These are phyloP conservation scores for Vitis labrusca DNA, from an alignment of 164 flowering plant species.

Conservation along the genomic window DNA sequence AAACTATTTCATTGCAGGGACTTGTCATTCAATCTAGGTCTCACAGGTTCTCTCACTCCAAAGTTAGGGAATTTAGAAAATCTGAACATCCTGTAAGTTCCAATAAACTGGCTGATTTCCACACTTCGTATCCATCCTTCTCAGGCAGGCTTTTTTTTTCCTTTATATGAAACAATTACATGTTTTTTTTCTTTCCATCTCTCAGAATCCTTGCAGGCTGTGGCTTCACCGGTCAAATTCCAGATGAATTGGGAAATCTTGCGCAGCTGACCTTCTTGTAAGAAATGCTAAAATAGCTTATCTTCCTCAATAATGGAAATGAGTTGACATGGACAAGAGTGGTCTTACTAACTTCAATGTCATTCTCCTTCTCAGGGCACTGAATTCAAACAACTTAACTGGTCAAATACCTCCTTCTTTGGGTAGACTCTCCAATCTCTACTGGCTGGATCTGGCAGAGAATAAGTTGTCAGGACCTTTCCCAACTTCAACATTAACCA, in stretches of 20 bases:
- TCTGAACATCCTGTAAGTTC: constrained; percentile 67
- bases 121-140: neutral
- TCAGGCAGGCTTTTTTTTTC: neutral
- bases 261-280: constrained; percentile 73
- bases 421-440: constrained; percentile 73
- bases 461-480: constrained; percentile 74
- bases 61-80: constrained; percentile 59
- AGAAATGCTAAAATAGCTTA: constrained; percentile 18
- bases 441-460: constrained; percentile 93
- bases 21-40: constrained; percentile 69
- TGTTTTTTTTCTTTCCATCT: neutral
- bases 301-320: neutral
- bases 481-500: constrained; percentile 58
- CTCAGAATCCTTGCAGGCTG: constrained; percentile 83
- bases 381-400: constrained; percentile 80
- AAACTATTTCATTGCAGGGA: constrained; percentile 50
- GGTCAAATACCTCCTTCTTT: constrained; percentile 76
- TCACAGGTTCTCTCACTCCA: constrained; percentile 72
- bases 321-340: too few species aligned
- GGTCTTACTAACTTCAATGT: neutral
- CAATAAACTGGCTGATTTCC: neutral
- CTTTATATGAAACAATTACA: neutral
- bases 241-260: constrained; percentile 78
- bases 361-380: constrained; percentile 56
- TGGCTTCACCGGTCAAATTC: constrained; percentile 74